Conservation (phyloP, 768 basidiomycete species). For the Collybia mongolica region DNA sequence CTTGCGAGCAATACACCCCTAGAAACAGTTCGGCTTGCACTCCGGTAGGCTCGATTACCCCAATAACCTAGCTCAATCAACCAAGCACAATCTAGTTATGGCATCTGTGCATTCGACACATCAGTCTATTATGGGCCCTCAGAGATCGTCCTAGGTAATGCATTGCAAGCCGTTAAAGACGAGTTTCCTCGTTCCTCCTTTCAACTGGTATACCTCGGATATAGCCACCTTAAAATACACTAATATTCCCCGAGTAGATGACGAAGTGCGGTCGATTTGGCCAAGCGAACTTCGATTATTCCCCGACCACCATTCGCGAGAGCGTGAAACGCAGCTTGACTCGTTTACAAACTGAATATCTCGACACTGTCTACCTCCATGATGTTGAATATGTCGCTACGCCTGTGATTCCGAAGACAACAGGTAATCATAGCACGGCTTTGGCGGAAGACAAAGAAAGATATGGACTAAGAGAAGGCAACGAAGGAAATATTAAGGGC, state of each 20-base stretch:
- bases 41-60: slow-evolving; percentile 49
- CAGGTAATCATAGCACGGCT: slow-evolving; percentile 58
- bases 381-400: slow-evolving; percentile 80
- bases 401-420: slow-evolving; percentile 42
- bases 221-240: background rate
- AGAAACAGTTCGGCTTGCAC: slow-evolving; percentile 68
- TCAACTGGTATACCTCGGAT: slow-evolving; percentile 49
- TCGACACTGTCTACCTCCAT: slow-evolving; percentile 82
- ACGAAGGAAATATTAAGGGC: slow-evolving; percentile 57
- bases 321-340: slow-evolving; percentile 66
- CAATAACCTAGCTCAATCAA: slow-evolving; percentile 3
- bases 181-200: slow-evolving; percentile 83
- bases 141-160: slow-evolving; percentile 72
- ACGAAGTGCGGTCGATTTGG: slow-evolving; percentile 88
- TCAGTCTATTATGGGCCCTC: slow-evolving; percentile 79
- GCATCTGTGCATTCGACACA: slow-evolving; percentile 81
- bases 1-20: slow-evolving; percentile 56
- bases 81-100: slow-evolving; percentile 52
- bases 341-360: slow-evolving; percentile 71
- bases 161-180: slow-evolving; percentile 51
- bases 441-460: slow-evolving; percentile 48
- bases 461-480: slow-evolving; percentile 65
- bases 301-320: slow-evolving; percentile 59
- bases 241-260: slow-evolving; percentile 44
- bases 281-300: slow-evolving; percentile 67